Base-by-base conservation (phyloP, 2,329 filamentous ascomycete genomes). In the Aspergillus pseudoglaucus region DNA sequence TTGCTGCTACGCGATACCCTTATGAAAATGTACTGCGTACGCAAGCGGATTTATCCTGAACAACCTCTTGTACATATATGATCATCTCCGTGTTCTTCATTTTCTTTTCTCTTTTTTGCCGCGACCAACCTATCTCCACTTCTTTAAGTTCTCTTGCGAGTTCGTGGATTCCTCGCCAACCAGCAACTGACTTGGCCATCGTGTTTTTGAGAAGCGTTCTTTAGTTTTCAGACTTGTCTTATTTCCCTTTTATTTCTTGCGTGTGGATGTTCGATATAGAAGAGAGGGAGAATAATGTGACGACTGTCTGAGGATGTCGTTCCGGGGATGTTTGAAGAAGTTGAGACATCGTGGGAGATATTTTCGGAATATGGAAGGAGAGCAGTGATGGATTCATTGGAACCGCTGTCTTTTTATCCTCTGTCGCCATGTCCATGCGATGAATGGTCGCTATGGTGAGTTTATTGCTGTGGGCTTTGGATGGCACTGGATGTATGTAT, bases 401-500 rank as follows among this genome's bases (percentile, higher is more conserved):
- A 30, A 30, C 25, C 25, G 25, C 25, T 30, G 25, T 30, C 25
- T 30, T 30, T 30, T 37, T n/a, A n/a, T 37, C n/a, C 6, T 37
- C 17, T 8, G 33, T 30, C 25, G 25, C 25, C 25, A 30, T 30
- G 9, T 10, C 25, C 25, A 30, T 30, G 25, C 10, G 25, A 30
- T 30, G 10, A 12, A 30, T 30, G 10, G 25, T 30, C 25, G 25
- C 25, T 30, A 30, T 32, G 33, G 14, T 40, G 12, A 15, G 33
- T 30, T 46, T 33, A 23, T 18, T 33, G 35, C 15, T 15, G 18
- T 41, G 39, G 39, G 20, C 7, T 20, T 42, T 32, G 20, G 35
- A 50, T 48, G 48, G 41, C 44, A 45, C 41, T 47, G 51, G 49
- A 50, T 48, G 47, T 51, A 51, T 67, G 64, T 67, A 67, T 63